Conservation (phyloP, 306 rosid species). For the Castanea sativa region DNA sequence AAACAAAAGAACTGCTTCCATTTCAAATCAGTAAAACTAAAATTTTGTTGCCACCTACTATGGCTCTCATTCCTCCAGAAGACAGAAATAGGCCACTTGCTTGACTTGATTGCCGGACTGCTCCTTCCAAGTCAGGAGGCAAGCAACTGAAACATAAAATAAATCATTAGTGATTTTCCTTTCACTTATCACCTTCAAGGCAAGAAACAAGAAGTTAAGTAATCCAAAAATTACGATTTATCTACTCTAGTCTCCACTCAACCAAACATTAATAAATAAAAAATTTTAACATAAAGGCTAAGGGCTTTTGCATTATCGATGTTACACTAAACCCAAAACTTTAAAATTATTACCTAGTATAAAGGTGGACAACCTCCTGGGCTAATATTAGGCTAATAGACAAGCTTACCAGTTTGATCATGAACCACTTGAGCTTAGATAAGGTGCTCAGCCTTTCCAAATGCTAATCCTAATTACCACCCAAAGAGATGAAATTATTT, state of each 20-base stretch:
- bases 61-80: conserved; percentile 94
- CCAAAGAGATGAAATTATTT: not conserved
- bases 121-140: conserved; percentile 92
- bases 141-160: conserved; percentile 67
- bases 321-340: not conserved
- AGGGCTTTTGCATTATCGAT: not conserved
- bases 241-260: not conserved
- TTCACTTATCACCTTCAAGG: conserved; percentile 21
- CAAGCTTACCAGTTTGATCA: not conserved
- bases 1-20: not conserved
- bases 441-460: not conserved
- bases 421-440: not conserved
- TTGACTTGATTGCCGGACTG: conserved; percentile 82
- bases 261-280: not conserved
- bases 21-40: conserved; percentile 5
- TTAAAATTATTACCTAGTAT: not conserved
- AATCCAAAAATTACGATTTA: not conserved
- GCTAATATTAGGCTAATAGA: not conserved
- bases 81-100: conserved; percentile 70
- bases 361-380: not conserved
- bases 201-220: not conserved
- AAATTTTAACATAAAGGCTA: not conserved
- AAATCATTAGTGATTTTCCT: conserved; percentile 19
- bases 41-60: conserved; percentile 46
- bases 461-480: not conserved